Evolutionary conservation across 768 basidiomycete genomes (phyloP), one percentile per base, ranked within the genome.

Genomic region (Neoboletus subvelutipes): DNA sequence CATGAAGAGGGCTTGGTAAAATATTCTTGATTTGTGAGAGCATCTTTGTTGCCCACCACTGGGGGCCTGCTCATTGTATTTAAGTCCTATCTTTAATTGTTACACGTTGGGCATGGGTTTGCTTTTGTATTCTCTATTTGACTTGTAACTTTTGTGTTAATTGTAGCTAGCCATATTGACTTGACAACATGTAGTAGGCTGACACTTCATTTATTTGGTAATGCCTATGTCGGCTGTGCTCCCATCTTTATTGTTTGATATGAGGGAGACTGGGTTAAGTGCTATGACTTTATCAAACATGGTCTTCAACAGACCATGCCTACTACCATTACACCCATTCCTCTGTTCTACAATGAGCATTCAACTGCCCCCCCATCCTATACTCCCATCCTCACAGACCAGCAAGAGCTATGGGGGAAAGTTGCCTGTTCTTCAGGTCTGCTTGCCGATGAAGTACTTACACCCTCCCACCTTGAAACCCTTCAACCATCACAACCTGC

Each of bases 331-430:
- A 54, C 34, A 15, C 12, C 48, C 8, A 33, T 54, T 18, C 6
- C 42, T 6, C 45, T 45, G 13, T 61, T 54, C 40, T 58, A 50
- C 18, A 9, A 56, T 11, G 41, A 40, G 48, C 34, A 6, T 37
- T 50, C 36, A 37, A 50, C 18, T 1, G 24, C 49, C 4, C 52
- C 47, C n/a, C 56, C 15, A 3, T 48, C 58, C 3, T 45, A n/a
- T 28, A 9, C 45, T 22, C 46, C 39, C 20, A 50, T 50, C 37
- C 47, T 47, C 13, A 54, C 20, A 0, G 47, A 59, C 36, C 52
- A 54, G 33, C 48, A 49, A 17, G 52, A 59, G 22, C 20, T 58
- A 4, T 58, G 26, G 20, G 58, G 58, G n/a, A 39, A 58, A 18
- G n/a, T 26, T 24, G 37, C 17, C 2, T 4, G 2, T 47, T 9